These are phyloP conservation scores for Lophiostoma macrostomum DNA, from an alignment of 495 filamentous ascomycete species.

Conservation along the genomic window DNA sequence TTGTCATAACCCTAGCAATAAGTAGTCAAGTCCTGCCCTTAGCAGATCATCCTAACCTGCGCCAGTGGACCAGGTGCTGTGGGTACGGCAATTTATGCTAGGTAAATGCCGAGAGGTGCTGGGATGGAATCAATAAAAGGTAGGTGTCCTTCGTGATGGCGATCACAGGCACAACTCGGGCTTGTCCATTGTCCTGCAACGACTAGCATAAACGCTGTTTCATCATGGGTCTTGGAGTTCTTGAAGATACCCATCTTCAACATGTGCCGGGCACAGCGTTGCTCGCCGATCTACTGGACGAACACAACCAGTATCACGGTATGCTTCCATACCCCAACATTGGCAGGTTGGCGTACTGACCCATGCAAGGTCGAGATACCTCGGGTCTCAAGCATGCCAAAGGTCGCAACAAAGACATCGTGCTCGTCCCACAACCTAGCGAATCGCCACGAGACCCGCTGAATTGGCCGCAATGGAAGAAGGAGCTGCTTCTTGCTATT, in stretches of 20 bases:
- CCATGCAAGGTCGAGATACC: conserved; percentile 37
- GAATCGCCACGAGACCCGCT: conserved; percentile 49
- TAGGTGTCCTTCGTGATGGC: neutral
- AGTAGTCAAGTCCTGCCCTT: too few species aligned
- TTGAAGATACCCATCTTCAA: conserved; percentile 20
- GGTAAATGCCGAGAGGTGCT: too few species aligned
- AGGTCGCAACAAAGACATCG: conserved; percentile 39
- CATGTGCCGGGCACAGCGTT: conserved; percentile 34
- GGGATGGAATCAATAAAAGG: too few species aligned
- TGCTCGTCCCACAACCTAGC: conserved; percentile 49
- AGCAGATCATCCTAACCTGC: too few species aligned
- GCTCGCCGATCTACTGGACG: conserved; percentile 19
- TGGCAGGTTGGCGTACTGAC: neutral
- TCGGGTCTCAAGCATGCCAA: conserved; percentile 45
- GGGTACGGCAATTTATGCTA: too few species aligned
- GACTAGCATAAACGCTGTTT: neutral
- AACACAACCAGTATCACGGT: conserved; percentile 22
- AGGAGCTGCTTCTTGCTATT: conserved; percentile 41
- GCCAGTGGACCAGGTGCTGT: too few species aligned
- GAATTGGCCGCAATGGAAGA: conserved; percentile 49
- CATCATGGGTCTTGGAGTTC: conserved; percentile 24
- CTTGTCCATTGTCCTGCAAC: neutral
- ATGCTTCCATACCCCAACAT: neutral
- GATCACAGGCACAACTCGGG: neutral
- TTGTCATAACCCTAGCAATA: too few species aligned